Base-by-base conservation (phyloP, 805 yeast species). In the Wickerhamiella occidentalis region DNA sequence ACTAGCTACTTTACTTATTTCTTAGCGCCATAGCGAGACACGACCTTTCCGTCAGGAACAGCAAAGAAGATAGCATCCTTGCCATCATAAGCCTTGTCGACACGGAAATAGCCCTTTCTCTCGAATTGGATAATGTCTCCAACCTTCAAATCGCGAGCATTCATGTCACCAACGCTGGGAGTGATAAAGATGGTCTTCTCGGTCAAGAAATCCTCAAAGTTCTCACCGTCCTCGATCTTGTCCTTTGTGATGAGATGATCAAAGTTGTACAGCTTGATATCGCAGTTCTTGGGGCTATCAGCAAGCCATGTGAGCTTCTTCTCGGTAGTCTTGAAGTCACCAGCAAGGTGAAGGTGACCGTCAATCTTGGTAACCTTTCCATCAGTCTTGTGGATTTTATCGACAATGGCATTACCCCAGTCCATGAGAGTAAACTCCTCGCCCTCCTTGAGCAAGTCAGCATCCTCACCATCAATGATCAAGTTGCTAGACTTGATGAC, bases 341-440 rank as follows among this genome's bases (percentile, higher is more conserved):
- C 97, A 57, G 85, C 96, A 62, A 90, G 75, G 67, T 90, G 82
- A 60, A 90, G 73, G 58, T 78, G 81, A 50, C 86, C 95, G 48
- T 77, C 82, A 54, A 90, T 70, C 3, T 80, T 70, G 44, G 71
- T 72, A 50, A 82, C 82, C 35, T 71, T 55, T 40, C 64, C 65
- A 43, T 67, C 75, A 52, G 76, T 82, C 64, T 76, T 80, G 64
- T 68, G 69, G 62, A 88, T 75, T 64, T 78, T 77, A 56, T 82
- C 76, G 56, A 88, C 71, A 56, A 90, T 82, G 51, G 79, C 83
- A 65, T 90, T 90, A 75, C 96, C 97, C 97, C 97, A 90, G 69
- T 90, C 96, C 97, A 90, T 90, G 61, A 90, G 76, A n/a, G 97
- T 90, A 55, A 88, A 73, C 71, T 90, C 97, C 70, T 90, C 97